These are phyloP conservation scores for Trichoderma koningiopsis DNA, from an alignment of 2,329 filamentous ascomycete species.

Conservation along the genomic window DNA sequence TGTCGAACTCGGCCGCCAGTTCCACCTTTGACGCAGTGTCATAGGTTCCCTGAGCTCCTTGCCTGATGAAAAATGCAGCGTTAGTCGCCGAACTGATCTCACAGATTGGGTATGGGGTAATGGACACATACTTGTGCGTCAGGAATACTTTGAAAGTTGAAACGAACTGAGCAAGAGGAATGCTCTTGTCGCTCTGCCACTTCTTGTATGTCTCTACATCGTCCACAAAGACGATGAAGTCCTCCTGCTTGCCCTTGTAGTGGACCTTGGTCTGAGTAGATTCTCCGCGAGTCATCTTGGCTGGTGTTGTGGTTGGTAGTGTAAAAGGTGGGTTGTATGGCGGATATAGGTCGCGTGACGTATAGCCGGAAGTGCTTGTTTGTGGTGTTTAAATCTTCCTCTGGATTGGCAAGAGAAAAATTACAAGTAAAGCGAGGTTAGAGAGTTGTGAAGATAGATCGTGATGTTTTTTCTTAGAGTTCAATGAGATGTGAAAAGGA, in stretches of 20 bases:
- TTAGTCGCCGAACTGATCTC: slow-evolving; percentile 26
- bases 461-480: slow-evolving; percentile 4
- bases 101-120: not conserved
- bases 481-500: slow-evolving; percentile 16
- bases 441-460: not conserved
- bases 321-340: slow-evolving; percentile 14
- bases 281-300: slow-evolving; percentile 72
- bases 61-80: slow-evolving; percentile 52
- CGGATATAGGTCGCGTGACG: slow-evolving; percentile 19
- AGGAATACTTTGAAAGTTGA: slow-evolving; percentile 87
- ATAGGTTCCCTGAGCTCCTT: slow-evolving; percentile 79
- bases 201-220: slow-evolving; percentile 67
- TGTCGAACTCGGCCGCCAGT: slow-evolving; percentile 87
- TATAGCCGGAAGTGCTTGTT: slow-evolving; percentile 26
- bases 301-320: slow-evolving; percentile 29
- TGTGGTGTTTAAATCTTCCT: slow-evolving; percentile 5
- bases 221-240: slow-evolving; percentile 63
- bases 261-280: slow-evolving; percentile 74
- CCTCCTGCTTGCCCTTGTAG: slow-evolving; percentile 71
- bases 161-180: slow-evolving; percentile 83
- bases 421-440: not conserved
- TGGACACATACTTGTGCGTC: slow-evolving; percentile 77
- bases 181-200: slow-evolving; percentile 78
- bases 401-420: not conserved
- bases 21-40: slow-evolving; percentile 74